phyloP scores from a whole-genome alignment of 768 basidiomycete species.

The Coprinopsis marcescibilis region DNA sequence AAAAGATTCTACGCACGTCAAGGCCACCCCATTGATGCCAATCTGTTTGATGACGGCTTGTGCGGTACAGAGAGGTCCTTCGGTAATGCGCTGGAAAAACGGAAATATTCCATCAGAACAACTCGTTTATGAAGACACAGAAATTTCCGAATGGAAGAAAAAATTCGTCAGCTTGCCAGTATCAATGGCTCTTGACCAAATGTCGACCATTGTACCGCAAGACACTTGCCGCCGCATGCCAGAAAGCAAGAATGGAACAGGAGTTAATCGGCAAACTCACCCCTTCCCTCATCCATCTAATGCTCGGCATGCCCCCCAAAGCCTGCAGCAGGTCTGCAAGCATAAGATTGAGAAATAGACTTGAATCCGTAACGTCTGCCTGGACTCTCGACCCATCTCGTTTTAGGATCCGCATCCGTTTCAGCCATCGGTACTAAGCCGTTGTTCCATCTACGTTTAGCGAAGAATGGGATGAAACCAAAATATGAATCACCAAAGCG shows the following conservation, averaged over 20 bases:
- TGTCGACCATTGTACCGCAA: too few relatives aligned
- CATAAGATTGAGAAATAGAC: slow-evolving; percentile 38
- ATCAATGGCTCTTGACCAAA: too few relatives aligned
- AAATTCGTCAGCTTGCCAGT: too few relatives aligned
- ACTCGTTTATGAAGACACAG: too few relatives aligned
- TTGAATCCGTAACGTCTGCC: slow-evolving; percentile 18
- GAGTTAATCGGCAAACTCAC: too few relatives aligned
- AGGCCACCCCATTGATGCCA: slow-evolving; percentile 33
- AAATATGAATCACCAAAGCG: slow-evolving; percentile 17
- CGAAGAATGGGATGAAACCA: background rate
- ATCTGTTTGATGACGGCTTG: slow-evolving; percentile 35
- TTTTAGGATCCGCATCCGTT: slow-evolving; percentile 11
- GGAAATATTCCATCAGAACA: background rate
- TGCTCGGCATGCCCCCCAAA: slow-evolving; percentile 25
- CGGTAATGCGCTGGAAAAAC: slow-evolving; percentile 12
- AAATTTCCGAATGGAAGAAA: too few relatives aligned
- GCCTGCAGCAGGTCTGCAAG: slow-evolving; percentile 37
- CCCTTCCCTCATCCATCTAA: slow-evolving; percentile 26
- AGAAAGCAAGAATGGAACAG: too few relatives aligned
- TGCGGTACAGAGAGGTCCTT: slow-evolving; percentile 27
- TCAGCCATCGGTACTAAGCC: slow-evolving; percentile 14
- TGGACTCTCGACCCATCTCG: slow-evolving; percentile 5
- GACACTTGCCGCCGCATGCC: too few relatives aligned
- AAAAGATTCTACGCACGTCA: slow-evolving; percentile 21
- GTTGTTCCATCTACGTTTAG: slow-evolving; percentile 12